phyloP scores from a whole-genome alignment of 805 yeast genomes.

The Wickerhamomyces bisporus region DNA sequence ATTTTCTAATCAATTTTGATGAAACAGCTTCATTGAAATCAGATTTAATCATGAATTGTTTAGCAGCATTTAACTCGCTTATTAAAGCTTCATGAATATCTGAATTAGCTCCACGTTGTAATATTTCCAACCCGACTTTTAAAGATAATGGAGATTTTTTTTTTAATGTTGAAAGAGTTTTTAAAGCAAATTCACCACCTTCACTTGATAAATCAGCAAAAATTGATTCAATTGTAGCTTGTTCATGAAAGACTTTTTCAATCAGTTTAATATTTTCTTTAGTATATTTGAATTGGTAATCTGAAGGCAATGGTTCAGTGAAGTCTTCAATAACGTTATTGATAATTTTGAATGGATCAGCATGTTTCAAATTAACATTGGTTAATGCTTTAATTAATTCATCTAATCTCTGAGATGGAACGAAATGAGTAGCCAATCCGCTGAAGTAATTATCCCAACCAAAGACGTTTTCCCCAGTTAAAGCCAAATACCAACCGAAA shows the following conservation, averaged over 20 bases:
- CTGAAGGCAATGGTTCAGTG: conserved; percentile 58
- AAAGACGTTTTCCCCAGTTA: conserved; percentile 73
- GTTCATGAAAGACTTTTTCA: conserved; percentile 59
- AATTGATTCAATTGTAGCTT: conserved; percentile 40
- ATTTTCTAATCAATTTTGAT: conserved; percentile 57
- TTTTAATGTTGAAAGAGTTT: conserved; percentile 49
- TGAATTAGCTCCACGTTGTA: conserved; percentile 54
- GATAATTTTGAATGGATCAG: conserved; percentile 39
- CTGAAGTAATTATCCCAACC: conserved; percentile 79
- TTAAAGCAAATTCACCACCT: conserved; percentile 60
- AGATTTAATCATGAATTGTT: conserved; percentile 60
- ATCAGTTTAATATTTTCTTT: conserved; percentile 55
- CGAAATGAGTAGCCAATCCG: conserved; percentile 90
- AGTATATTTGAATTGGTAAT: conserved; percentile 54
- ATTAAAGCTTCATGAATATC: conserved; percentile 62
- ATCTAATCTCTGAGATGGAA: conserved; percentile 58
- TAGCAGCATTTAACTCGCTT: conserved; percentile 71
- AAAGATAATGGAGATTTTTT: conserved; percentile 76
- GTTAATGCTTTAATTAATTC: conserved; percentile 63
- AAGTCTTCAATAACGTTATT: conserved; percentile 77
- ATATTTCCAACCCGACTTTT: conserved; percentile 62
- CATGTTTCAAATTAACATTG: conserved; percentile 27
- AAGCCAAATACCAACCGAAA: conserved; percentile 78
- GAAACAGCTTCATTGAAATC: conserved; percentile 71
- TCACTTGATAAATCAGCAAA: conserved; percentile 43